Base-by-base conservation (phyloP, 495 filamentous ascomycete species). In the Penicillium waksmanii region DNA sequence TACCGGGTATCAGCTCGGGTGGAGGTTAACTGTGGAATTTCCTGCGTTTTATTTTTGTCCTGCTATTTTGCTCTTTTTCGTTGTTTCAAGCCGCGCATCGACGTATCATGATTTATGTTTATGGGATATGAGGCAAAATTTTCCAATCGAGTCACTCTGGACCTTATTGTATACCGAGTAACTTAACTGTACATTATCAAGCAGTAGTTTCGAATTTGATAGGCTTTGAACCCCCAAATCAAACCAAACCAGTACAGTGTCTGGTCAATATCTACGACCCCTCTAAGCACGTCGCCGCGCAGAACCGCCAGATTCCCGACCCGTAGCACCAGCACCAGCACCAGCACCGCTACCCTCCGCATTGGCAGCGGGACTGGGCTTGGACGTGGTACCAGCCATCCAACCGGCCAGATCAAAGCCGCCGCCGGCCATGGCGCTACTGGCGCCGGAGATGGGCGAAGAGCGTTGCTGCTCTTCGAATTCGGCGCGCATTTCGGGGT, bases 401-500 rank as follows among this genome's bases (percentile, higher is more conserved):
- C 88, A 96, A 2, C 87, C 86, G 2, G 93, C 93, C 70, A 96
- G 80, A 71, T 97, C 93, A 66, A 97, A 97, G 64, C 73, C 78
- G 57, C 75, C 75, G 35, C 73, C 78, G 19, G 66, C 58, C 63
- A 74, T 70, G 34, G 75, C 74, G 61, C 59, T 75, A 56, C 75
- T 74, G 27, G 76, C 71, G 34, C 74, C 73, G 12, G 80, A 80
- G 61, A 93, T 78, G 5, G 88, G 84, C 60, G 85, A 85, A 50
- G 86, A 83, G 70, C 92, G 92, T 63, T 93, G 92, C 56, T 91
- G 87, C 69, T 92, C 88, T 69, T 97, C 92, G 71, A 94, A 96
- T 75, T 98, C 96, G 63, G 88, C 90, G 57, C 86, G 85, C 78
- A 90, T 90, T 73, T 98, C 95, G 17, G 91, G 91, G 68, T 98